Conservation (phyloP, 2,329 filamentous ascomycete species). For the Xylaria sp. region DNA sequence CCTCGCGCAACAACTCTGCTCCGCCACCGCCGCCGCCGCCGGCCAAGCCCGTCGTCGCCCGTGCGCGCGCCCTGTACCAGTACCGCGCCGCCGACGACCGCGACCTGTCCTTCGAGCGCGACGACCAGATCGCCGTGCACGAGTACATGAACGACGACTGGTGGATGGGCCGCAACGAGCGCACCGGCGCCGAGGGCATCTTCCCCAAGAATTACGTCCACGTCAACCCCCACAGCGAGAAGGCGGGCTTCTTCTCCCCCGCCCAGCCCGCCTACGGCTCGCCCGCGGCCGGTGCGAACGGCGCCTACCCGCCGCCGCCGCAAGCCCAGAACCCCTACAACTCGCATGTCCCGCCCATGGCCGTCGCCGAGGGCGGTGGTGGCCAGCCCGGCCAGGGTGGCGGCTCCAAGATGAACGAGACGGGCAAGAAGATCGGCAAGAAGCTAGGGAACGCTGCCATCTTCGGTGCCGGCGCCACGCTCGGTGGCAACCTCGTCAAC, state of each 20-base stretch:
- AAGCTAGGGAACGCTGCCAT: constrained; percentile 87
- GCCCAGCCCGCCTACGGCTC: constrained; percentile 45
- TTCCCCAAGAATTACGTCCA: constrained; percentile 94
- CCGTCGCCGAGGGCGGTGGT: constrained; percentile 69
- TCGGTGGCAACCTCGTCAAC: constrained; percentile 90
- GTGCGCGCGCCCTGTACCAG: constrained; percentile 84
- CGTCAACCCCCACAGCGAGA: constrained; percentile 71
- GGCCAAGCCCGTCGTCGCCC: constrained; percentile 70
- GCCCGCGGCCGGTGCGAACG: constrained; percentile 46
- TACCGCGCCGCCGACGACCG: constrained; percentile 83
- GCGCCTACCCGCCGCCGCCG: constrained; percentile 55
- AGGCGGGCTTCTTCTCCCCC: constrained; percentile 51
- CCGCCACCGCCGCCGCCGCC: constrained; percentile 55
- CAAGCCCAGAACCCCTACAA: constrained; percentile 71
- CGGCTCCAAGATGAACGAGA: constrained; percentile 72
- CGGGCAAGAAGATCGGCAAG: constrained; percentile 96
- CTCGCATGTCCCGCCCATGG: constrained; percentile 77
- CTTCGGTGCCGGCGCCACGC: constrained; percentile 91
- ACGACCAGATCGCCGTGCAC: constrained; percentile 82
- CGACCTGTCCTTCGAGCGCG: constrained; percentile 82
- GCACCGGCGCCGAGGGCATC: constrained; percentile 87
- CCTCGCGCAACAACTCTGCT: constrained; percentile 50
- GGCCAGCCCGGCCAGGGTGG: constrained; percentile 48
- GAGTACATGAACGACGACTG: constrained; percentile 98
- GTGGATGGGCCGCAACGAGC: constrained; percentile 91